These are phyloP conservation scores for Peziza echinospora DNA, from an alignment of 495 filamentous ascomycete genomes.

Conservation along the genomic window DNA sequence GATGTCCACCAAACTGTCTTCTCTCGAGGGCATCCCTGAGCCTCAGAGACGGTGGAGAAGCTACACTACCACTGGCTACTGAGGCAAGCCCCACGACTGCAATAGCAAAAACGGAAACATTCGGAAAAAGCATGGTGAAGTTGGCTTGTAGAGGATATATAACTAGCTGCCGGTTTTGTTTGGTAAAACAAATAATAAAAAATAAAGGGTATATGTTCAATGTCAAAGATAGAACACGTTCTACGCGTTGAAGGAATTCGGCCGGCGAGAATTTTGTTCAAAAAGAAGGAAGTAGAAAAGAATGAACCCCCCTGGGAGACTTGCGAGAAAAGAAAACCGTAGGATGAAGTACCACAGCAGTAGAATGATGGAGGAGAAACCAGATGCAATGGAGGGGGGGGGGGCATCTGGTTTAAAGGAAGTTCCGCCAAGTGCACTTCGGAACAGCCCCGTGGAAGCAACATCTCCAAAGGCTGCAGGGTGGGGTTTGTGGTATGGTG, in stretches of 20 bases:
- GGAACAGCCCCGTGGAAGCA: too few species aligned
- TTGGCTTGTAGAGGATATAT: too few species aligned
- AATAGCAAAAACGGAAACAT: slow-evolving; percentile 11
- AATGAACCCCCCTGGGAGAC: slow-evolving; percentile 13
- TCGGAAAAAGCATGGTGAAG: slow-evolving; percentile 13
- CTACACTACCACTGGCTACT: too few species aligned
- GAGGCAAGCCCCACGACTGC: slow-evolving; percentile 9
- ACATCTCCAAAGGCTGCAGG: too few species aligned
- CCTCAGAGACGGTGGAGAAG: too few species aligned
- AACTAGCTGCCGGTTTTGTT: too few species aligned
- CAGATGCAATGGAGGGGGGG: slow-evolving; percentile 8
- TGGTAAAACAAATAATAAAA: too few species aligned
- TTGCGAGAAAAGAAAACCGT: slow-evolving; percentile 9
- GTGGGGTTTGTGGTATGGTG: too few species aligned
- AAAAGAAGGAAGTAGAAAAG: slow-evolving; percentile 10
- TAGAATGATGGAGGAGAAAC: too few species aligned
- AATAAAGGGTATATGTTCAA: too few species aligned
- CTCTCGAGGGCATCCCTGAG: neutral
- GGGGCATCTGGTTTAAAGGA: neutral
- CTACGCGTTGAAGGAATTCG: neutral
- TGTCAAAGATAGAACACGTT: neutral
- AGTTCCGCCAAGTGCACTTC: neutral
- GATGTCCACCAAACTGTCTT: neutral
- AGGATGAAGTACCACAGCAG: too few species aligned
- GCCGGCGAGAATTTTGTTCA: neutral